Evolutionary conservation across 352 stramenopile genomes (phyloP).

Genomic region (Pythium oligandrum): DNA sequence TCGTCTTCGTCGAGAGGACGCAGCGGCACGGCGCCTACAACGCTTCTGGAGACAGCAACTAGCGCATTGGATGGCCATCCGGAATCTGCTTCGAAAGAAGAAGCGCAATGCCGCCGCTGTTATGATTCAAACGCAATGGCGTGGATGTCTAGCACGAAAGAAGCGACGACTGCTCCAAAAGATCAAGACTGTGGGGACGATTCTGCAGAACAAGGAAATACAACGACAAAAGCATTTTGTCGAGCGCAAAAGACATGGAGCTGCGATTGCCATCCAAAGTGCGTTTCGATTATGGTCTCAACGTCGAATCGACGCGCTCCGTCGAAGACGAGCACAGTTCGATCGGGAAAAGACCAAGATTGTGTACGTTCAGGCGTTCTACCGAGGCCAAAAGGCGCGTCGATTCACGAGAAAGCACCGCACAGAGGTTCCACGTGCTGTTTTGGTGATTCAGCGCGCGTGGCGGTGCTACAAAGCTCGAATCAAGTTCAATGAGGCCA

Average conservation of each 20-base stretch:
- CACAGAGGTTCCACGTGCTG: constrained; percentile 15
- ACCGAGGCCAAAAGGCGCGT: constrained; percentile 33
- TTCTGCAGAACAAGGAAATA: constrained; percentile 6
- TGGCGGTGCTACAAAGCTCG: constrained; percentile 44
- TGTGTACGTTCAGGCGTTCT: constrained; percentile 47
- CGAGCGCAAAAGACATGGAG: constrained; percentile 19
- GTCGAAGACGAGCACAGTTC: constrained; percentile 46
- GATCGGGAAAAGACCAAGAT: constrained; percentile 58
- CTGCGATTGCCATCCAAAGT: constrained; percentile 40
- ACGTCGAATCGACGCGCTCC: constrained; percentile 25
- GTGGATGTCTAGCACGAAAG: constrained; percentile 29
- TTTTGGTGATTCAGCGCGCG: constrained; percentile 37
- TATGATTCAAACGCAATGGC: constrained; percentile 35
- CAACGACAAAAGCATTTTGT: constrained; percentile 6
- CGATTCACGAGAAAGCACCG: constrained; percentile 19
- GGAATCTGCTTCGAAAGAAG: constrained; percentile 31
- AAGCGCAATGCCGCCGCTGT: constrained; percentile 29
- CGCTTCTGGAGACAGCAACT: constrained; percentile 46
- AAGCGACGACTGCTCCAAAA: constrained; percentile 29
- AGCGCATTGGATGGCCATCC: constrained; percentile 40
- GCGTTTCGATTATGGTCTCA: constrained; percentile 36
- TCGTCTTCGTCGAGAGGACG: constrained; percentile 4
- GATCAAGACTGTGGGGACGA: constrained; percentile 23
- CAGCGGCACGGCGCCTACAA: constrained; percentile 36
- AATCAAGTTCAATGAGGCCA: constrained; percentile 3